Evolutionary conservation across 208 protist genomes (phyloP), one percentile per base, ranked within the genome.

Genomic region (Crithidia mellificae): DNA sequence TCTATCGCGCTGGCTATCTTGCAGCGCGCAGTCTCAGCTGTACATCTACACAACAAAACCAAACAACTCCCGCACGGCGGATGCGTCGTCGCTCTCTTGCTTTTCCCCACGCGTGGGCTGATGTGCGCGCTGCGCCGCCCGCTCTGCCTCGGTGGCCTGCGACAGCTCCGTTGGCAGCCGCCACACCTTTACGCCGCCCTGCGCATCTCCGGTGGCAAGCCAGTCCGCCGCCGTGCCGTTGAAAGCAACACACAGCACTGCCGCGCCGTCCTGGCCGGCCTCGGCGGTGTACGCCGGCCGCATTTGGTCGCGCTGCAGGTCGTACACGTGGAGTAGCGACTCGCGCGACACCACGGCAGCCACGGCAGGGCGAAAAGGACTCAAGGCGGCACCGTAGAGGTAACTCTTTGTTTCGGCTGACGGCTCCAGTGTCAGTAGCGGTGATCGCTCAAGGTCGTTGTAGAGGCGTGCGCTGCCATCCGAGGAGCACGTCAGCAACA

Each of bases 381-480:
- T 95, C 38, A 95, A 96, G 58, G 87, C 70, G 12, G 52, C 64
- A 17, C 82, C 80, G 83, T 96, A 96, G 2, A 95, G 68, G 73
- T 92, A 97, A 53, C 91, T 80, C 54, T 92, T 93, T 8, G 85
- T 85, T 51, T 93, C 87, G 0, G 77, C 64, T 1, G 89, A 94
- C 1, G 91, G 91, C 74, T 95, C 85, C 25, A 97, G 63, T 17
- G 86, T 88, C 24, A 90, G 73, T 20, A 91, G 68, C 11, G 88
- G 78, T 15, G 77, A 46, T 2, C 84, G 78, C 81, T 96, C 89
- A 50, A 96, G 61, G 58, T 84, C 68, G 50, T 77, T 85, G 77
- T 92, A 95, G 20, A 98, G 66, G 27, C 81, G 84, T 6, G 83
- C 88, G 47, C 76, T 91, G 27, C 94, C 91, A 58, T 98, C 92